A percentile compares a stretch with the other conserved stretches of the same genome.
These are phyloP conservation scores for Penicillium corylophilum DNA, from an alignment of 2,329 filamentous ascomycete species.

Conservation along the genomic window DNA sequence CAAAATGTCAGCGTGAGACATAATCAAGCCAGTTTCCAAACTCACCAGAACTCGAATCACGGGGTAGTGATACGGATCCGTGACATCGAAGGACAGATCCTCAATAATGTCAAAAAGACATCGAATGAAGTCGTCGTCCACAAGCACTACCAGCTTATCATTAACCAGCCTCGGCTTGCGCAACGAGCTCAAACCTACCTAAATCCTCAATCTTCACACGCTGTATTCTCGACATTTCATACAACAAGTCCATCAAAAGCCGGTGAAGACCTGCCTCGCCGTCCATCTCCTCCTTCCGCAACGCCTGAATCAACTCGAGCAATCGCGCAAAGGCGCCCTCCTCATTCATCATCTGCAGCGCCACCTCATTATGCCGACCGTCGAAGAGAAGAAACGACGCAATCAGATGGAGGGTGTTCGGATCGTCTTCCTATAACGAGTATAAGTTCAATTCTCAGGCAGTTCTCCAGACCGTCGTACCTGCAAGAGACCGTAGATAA, in stretches of 20 bases:
- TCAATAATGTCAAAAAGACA: conserved; percentile 88
- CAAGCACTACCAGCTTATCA: conserved; percentile 45
- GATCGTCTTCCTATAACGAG: conserved; percentile 68
- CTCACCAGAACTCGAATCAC: conserved; percentile 87
- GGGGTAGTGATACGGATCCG: conserved; percentile 94
- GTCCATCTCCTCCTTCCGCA: conserved; percentile 53
- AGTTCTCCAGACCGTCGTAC: conserved; percentile 37
- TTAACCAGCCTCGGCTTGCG: not conserved
- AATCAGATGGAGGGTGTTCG: conserved; percentile 75
- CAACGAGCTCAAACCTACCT: conserved; percentile 49
- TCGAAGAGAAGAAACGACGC: conserved; percentile 83
- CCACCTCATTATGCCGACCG: conserved; percentile 72
- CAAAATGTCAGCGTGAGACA: not conserved
- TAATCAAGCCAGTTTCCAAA: conserved; percentile 12
- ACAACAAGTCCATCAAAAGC: conserved; percentile 81
- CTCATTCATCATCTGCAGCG: conserved; percentile 82
- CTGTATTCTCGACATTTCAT: conserved; percentile 95
- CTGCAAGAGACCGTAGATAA: conserved; percentile 82
- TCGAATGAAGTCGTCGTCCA: conserved; percentile 75
- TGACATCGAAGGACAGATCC: conserved; percentile 76
- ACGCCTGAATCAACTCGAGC: conserved; percentile 73
- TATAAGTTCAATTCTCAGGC: not conserved
- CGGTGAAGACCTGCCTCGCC: conserved; percentile 66
- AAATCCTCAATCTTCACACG: conserved; percentile 74
- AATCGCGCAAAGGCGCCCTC: conserved; percentile 82